These are phyloP conservation scores for Phytophthora ohioensis DNA, from an alignment of 352 stramenopile genomes.

Conservation along the genomic window DNA sequence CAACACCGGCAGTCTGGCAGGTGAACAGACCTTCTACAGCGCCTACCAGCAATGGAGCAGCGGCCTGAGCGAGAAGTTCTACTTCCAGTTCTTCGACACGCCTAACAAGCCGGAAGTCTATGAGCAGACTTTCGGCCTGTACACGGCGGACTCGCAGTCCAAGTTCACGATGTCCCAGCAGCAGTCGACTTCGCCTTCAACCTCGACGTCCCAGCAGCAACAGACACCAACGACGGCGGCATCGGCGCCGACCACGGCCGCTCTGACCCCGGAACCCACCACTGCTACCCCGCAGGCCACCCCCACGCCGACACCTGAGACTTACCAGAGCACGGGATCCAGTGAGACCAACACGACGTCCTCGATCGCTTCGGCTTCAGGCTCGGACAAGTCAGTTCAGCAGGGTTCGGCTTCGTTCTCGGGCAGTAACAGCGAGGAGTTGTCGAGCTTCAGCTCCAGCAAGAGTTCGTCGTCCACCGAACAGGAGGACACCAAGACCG, in stretches of 20 bases:
- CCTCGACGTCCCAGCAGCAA: conserved; percentile 30
- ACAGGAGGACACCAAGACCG: conserved; percentile 29
- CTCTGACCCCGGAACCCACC: conserved; percentile 17
- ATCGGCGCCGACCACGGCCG: conserved; percentile 12
- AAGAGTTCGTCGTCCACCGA: conserved; percentile 17
- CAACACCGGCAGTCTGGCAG: conserved; percentile 49
- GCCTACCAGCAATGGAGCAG: conserved; percentile 70
- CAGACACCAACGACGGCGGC: conserved; percentile 15
- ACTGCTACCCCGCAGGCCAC: conserved; percentile 20
- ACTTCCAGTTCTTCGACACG: conserved; percentile 85
- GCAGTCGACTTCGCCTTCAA: conserved; percentile 14
- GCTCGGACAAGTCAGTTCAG: conserved; percentile 21
- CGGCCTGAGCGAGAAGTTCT: conserved; percentile 64
- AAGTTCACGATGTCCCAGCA: conserved; percentile 62
- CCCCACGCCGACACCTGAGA: conserved; percentile 21
- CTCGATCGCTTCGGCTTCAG: conserved; percentile 19
- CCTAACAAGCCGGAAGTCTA: conserved; percentile 49
- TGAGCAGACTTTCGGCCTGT: conserved; percentile 66
- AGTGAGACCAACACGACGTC: conserved; percentile 28
- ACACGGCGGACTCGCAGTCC: conserved; percentile 47
- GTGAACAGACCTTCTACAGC: conserved; percentile 59
- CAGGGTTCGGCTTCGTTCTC: conserved; percentile 21
- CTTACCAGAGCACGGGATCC: conserved; percentile 29
- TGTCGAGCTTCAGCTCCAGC: conserved; percentile 34
- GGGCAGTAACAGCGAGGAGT: conserved; percentile 26